Evolutionary conservation across 2,329 filamentous ascomycete species (phyloP).

Genomic region (Pseudogymnoascus sp.): DNA sequence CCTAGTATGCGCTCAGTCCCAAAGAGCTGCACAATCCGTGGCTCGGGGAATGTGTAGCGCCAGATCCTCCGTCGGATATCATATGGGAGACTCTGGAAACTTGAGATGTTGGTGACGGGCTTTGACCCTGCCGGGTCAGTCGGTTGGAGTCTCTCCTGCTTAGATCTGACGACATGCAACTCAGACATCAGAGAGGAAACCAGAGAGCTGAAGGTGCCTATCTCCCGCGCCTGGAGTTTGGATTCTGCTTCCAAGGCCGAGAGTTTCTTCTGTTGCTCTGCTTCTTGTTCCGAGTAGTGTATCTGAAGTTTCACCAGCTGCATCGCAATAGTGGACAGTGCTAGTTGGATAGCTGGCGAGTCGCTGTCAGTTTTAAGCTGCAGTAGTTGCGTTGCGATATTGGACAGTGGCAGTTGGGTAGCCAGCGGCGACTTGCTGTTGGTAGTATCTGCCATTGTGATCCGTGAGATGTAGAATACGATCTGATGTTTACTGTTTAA

Average conservation of each 20-base stretch:
- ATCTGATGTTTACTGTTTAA: neutral
- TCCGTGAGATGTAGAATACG: neutral
- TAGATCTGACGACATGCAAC: neutral
- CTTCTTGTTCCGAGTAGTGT: neutral
- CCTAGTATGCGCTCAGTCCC: neutral
- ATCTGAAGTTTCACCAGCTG: neutral
- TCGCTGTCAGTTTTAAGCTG: neutral
- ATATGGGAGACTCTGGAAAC: neutral
- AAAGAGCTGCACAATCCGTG: neutral
- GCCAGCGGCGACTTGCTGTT: neutral
- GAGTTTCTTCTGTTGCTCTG: neutral
- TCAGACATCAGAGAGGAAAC: neutral
- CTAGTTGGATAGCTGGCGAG: neutral
- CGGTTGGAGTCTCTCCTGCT: neutral
- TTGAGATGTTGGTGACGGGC: neutral
- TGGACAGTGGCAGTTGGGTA: neutral
- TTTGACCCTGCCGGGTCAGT: neutral
- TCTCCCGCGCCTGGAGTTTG: neutral
- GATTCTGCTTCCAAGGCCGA: neutral
- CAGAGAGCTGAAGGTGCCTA: neutral
- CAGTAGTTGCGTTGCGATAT: neutral
- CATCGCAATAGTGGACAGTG: neutral
- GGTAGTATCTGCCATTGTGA: neutral
- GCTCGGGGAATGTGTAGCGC: neutral
- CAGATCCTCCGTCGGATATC: neutral